These are phyloP conservation scores for Plicaturopsis crispa DNA, from an alignment of 768 basidiomycete genomes.

Conservation along the genomic window DNA sequence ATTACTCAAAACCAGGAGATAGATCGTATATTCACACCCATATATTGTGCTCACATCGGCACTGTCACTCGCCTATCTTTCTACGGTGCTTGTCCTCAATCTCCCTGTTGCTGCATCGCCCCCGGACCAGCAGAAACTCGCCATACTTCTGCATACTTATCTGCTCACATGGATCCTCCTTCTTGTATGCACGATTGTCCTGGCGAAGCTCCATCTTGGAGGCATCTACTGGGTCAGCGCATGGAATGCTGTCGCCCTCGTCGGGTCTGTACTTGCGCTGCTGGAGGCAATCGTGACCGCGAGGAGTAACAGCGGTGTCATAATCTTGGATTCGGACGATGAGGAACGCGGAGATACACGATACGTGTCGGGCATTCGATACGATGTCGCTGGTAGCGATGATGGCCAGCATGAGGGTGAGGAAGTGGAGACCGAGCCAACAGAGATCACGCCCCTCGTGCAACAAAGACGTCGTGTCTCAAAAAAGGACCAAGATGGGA, in stretches of 20 bases:
- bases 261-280: conserved; percentile 30
- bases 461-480: conserved; percentile 11
- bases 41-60: conserved; percentile 43
- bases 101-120: conserved; percentile 23
- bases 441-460: conserved; percentile 54
- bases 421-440: conserved; percentile 31
- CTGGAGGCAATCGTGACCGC: conserved; percentile 24
- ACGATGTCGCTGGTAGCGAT: conserved; percentile 18
- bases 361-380: conserved; percentile 14
- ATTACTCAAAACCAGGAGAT: too few species aligned
- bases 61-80: conserved; percentile 43
- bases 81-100: conserved; percentile 33
- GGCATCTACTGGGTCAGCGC: conserved; percentile 50
- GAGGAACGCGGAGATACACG: conserved; percentile 5
- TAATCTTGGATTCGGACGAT: conserved; percentile 3
- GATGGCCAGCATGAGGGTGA: conserved; percentile 7
- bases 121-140: conserved; percentile 40
- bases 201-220: conserved; percentile 35
- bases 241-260: conserved; percentile 41
- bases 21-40: conserved; percentile 58
- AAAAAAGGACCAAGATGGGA: conserved; percentile 9
- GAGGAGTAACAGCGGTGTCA: conserved; percentile 9
- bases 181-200: conserved; percentile 37
- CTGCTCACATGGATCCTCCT: conserved; percentile 53
- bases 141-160: conserved; percentile 46